A percentile compares a stretch with the other conserved stretches of the same genome.
These are phyloP conservation scores for Pulicaria dysenterica DNA, from an alignment of 129 eudicot species.

Conservation along the genomic window DNA sequence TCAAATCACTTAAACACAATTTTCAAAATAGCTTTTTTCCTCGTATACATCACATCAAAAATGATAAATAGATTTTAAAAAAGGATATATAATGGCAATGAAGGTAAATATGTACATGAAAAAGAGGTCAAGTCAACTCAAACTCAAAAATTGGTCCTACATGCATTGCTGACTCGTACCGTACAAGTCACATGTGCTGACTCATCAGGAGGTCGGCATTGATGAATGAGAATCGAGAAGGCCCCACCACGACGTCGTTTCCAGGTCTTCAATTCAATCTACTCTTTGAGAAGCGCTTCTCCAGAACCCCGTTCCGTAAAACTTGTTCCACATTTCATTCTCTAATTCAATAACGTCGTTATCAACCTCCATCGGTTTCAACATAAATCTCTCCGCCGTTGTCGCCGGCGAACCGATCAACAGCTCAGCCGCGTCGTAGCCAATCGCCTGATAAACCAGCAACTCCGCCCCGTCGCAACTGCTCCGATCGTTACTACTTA, in stretches of 20 bases:
- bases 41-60: no score
- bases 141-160: neutral
- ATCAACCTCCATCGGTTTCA: constrained; percentile 36
- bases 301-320: constrained; percentile 78
- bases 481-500: constrained; percentile 26
- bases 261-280: constrained; percentile 20
- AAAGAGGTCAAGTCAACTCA: neutral
- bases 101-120: constrained; percentile 9
- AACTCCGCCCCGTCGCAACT: constrained; percentile 26
- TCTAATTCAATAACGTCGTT: constrained; percentile 61
- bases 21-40: no score
- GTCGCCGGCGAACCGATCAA: constrained; percentile 25
- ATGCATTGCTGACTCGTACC: constrained; percentile 26
- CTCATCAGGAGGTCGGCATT: constrained; percentile 28
- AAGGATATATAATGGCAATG: no score
- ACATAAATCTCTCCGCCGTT: constrained; percentile 21
- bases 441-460: constrained; percentile 7
- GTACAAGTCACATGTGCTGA: constrained; percentile 37
- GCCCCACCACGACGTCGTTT: constrained; percentile 18
- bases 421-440: constrained; percentile 16
- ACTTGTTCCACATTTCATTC: constrained; percentile 74
- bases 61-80: no score
- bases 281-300: constrained; percentile 59
- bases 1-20: no score
- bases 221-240: neutral